phyloP scores from a whole-genome alignment of 2,329 filamentous ascomycete species.

The Macrophomina pseudophaseolina region DNA sequence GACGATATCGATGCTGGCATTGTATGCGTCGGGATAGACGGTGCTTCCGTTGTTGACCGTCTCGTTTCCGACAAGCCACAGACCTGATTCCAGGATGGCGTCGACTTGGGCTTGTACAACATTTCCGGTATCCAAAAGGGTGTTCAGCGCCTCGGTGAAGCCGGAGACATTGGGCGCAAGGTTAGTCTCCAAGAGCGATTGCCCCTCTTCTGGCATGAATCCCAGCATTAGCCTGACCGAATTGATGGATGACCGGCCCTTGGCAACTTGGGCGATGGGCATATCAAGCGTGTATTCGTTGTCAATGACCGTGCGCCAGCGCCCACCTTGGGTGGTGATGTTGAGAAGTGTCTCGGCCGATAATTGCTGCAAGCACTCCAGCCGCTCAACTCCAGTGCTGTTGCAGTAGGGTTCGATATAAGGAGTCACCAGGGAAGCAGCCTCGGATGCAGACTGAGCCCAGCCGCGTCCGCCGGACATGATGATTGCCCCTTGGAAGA shows the following conservation, averaged over 20 bases:
- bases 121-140: not conserved
- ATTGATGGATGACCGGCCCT: not conserved
- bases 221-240: not conserved
- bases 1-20: not conserved
- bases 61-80: not conserved
- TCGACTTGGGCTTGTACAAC: not conserved
- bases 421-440: constrained; percentile 31
- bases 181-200: constrained; percentile 1
- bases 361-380: not conserved
- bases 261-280: not conserved
- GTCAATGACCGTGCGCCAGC: constrained; percentile 1
- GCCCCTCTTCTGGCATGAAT: constrained; percentile 18
- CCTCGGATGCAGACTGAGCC: constrained; percentile 36
- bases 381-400: not conserved
- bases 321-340: not conserved
- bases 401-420: constrained; percentile 38
- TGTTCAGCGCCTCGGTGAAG: not conserved
- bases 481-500: constrained; percentile 49
- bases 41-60: not conserved
- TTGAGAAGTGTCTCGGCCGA: constrained; percentile 34
- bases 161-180: not conserved
- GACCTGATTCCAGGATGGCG: not conserved
- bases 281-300: not conserved
- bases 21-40: not conserved
- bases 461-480: constrained; percentile 43